A percentile compares a stretch with the other conserved stretches of the same genome.
phyloP scores from a whole-genome alignment of 2,329 filamentous ascomycete species.

The Leptographium procerum region DNA sequence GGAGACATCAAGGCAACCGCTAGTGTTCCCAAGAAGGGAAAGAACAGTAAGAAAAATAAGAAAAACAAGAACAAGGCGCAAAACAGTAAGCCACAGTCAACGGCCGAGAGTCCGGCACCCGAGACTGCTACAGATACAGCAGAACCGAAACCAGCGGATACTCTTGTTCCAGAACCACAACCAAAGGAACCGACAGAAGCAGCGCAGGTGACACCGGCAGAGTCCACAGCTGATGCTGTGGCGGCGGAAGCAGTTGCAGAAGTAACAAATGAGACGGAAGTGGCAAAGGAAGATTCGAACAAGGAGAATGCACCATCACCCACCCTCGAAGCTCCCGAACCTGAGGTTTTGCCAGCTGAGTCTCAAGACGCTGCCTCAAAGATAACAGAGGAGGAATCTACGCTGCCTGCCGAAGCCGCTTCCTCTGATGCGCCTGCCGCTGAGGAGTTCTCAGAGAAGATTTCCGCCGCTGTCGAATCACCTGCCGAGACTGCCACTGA shows the following conservation, averaged over 20 bases:
- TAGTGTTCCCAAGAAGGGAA: neutral
- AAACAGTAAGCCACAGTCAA: neutral
- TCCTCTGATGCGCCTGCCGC: neutral
- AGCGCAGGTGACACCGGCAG: too few relatives aligned
- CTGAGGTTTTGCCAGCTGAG: too few relatives aligned
- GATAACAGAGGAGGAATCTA: too few relatives aligned
- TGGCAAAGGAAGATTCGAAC: neutral
- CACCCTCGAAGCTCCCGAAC: too few relatives aligned
- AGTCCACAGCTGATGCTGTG: neutral
- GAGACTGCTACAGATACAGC: neutral
- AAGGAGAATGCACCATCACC: too few relatives aligned
- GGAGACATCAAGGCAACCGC: slow-evolving; percentile 3
- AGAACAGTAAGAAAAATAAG: neutral
- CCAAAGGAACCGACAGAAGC: neutral
- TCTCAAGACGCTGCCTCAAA: too few relatives aligned
- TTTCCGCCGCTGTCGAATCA: neutral
- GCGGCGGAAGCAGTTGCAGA: neutral
- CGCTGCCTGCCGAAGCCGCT: neutral
- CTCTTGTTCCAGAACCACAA: neutral
- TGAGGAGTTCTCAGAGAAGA: neutral
- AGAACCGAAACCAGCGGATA: neutral
- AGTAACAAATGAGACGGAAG: neutral
- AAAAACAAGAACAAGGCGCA: neutral
- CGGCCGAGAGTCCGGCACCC: neutral
- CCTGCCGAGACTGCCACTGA: neutral